Conservation (phyloP, 306 rosid species). For the Hippophae gyantsensis region DNA sequence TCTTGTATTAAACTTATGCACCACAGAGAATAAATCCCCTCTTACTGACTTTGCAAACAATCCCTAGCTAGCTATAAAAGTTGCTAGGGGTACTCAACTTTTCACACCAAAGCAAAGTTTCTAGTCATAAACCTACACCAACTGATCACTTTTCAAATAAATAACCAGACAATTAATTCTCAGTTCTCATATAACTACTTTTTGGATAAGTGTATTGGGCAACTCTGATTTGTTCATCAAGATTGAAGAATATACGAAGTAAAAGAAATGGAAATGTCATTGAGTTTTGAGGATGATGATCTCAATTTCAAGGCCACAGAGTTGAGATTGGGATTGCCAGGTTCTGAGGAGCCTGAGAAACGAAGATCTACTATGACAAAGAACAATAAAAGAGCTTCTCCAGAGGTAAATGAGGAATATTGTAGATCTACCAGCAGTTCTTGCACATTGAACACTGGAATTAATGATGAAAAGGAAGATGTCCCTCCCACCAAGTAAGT, state of each 20-base stretch:
- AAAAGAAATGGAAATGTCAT: constrained; percentile 24
- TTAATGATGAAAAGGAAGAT: not conserved
- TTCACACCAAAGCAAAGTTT: constrained; percentile 1
- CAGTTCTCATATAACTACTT: no score
- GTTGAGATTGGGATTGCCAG: constrained; percentile 65
- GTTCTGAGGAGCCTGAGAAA: constrained; percentile 26
- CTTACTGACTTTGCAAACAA: constrained; percentile 21
- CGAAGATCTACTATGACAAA: constrained; percentile 18
- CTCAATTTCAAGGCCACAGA: constrained; percentile 47
- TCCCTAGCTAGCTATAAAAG: constrained; percentile 29
- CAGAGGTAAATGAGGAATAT: constrained; percentile 26
- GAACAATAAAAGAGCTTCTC: constrained; percentile 46
- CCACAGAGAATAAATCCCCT: constrained; percentile 24
- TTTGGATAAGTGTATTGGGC: no score
- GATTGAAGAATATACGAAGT: not conserved
- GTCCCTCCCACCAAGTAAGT: constrained; percentile 53
- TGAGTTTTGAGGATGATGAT: constrained; percentile 19
- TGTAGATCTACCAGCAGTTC: constrained; percentile 14
- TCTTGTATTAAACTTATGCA: constrained; percentile 24
- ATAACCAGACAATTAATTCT: no score
- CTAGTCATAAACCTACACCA: no score
- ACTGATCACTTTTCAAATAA: no score
- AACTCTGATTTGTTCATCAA: no score
- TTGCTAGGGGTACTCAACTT: constrained; percentile 7
- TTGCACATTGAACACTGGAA: constrained; percentile 11